A percentile compares a stretch with the other conserved stretches of the same genome.
These are phyloP conservation scores for Stachybotrys elegans DNA, from an alignment of 2,329 filamentous ascomycete species.

Conservation along the genomic window DNA sequence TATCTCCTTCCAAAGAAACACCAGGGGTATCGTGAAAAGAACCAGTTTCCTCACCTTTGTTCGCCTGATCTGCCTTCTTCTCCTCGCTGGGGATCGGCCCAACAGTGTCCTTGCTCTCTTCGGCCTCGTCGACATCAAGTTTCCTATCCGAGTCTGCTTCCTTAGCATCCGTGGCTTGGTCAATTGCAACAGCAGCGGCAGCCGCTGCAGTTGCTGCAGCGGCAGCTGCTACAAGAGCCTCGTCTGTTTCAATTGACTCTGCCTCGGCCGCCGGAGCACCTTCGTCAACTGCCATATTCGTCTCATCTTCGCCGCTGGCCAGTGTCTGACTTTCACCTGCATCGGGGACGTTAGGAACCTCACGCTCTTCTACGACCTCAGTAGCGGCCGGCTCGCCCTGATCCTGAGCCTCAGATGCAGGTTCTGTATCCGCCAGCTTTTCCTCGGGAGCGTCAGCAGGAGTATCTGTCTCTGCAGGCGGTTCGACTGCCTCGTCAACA, in stretches of 20 bases:
- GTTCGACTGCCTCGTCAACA: slow-evolving; percentile 7
- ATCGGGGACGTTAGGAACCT: neutral
- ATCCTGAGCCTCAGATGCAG: neutral
- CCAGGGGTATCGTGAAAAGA: slow-evolving; percentile 32
- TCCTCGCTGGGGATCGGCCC: slow-evolving; percentile 31
- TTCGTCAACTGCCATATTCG: neutral
- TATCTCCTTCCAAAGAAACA: slow-evolving; percentile 27
- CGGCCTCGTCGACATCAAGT: slow-evolving; percentile 27
- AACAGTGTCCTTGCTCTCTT: slow-evolving; percentile 34
- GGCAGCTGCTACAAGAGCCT: slow-evolving; percentile 2
- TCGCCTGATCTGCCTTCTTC: slow-evolving; percentile 22
- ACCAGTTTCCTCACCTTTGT: slow-evolving; percentile 39
- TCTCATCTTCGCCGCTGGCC: neutral
- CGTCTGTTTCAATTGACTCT: slow-evolving; percentile 3
- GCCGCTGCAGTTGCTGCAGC: slow-evolving; percentile 3
- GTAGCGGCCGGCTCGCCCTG: neutral
- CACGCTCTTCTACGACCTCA: slow-evolving; percentile 1
- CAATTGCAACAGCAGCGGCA: slow-evolving; percentile 3
- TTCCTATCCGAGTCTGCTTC: slow-evolving; percentile 4
- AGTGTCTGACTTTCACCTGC: neutral
- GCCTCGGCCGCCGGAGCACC: neutral
- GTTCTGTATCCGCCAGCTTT: neutral
- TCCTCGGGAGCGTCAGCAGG: slow-evolving; percentile 9
- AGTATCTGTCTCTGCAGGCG: slow-evolving; percentile 11
- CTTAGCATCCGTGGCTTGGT: slow-evolving; percentile 2